Percentiles rank a stretch among this genome's conserved stretches.
phyloP scores from a whole-genome alignment of 2,329 filamentous ascomycete genomes.

The Apiospora kogelbergensis region DNA sequence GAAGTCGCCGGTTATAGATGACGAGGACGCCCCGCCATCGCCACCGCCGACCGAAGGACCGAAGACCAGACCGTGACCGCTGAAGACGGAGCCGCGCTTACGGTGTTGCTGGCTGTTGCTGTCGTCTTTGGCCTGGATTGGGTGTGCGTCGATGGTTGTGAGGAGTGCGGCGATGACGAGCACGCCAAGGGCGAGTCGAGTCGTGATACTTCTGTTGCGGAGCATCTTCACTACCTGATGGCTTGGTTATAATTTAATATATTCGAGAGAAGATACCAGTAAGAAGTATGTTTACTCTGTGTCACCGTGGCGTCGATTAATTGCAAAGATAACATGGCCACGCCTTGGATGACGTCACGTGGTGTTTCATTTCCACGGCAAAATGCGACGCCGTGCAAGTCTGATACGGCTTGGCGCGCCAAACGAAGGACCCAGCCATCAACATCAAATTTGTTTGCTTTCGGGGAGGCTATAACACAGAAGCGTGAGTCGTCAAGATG shows the following conservation, averaged over 20 bases:
- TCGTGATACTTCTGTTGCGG: not conserved
- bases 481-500: not conserved
- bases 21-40: not conserved
- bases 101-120: not conserved
- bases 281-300: not conserved
- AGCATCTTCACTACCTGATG: not conserved
- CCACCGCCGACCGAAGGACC: not conserved
- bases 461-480: not conserved
- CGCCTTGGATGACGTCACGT: not conserved
- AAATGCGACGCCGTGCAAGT: not conserved
- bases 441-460: not conserved
- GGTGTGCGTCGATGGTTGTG: not conserved
- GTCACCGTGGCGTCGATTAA: not conserved
- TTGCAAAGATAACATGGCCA: not conserved
- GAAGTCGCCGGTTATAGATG: not conserved
- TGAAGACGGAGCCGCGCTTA: slow-evolving; percentile 3
- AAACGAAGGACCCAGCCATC: not conserved
- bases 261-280: not conserved
- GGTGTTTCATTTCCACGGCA: not conserved
- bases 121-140: not conserved
- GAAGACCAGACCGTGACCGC: slow-evolving; percentile 1
- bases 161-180: not conserved
- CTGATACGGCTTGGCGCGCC: not conserved
- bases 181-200: not conserved
- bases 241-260: not conserved